Evolutionary conservation across 2,329 filamentous ascomycete genomes (phyloP).

Genomic region (Drechslera avenae): DNA sequence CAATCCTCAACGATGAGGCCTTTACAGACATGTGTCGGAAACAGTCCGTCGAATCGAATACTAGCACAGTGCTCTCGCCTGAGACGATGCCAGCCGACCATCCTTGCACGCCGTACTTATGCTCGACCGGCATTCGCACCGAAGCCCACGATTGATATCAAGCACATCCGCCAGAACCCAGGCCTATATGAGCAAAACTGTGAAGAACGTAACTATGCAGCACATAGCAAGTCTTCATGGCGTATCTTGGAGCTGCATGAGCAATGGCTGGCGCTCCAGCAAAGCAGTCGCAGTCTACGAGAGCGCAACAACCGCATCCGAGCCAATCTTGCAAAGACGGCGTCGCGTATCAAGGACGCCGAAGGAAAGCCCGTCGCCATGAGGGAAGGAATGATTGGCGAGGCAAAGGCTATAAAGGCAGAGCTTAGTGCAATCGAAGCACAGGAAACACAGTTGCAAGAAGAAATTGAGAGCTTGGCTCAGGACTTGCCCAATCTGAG

Average conservation of each 20-base stretch:
- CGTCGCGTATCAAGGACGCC: slow-evolving; percentile 30
- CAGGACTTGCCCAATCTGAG: slow-evolving; percentile 86
- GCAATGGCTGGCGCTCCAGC: slow-evolving; percentile 58
- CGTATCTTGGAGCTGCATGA: slow-evolving; percentile 59
- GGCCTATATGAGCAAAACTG: slow-evolving; percentile 83
- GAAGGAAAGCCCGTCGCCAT: slow-evolving; percentile 42
- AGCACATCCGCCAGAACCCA: slow-evolving; percentile 85
- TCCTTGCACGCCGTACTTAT: slow-evolving; percentile 50
- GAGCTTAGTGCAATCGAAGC: slow-evolving; percentile 65
- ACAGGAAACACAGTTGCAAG: slow-evolving; percentile 63
- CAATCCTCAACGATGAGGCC: slow-evolving; percentile 12
- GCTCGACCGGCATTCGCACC: slow-evolving; percentile 73
- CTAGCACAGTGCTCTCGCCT: slow-evolving; percentile 3
- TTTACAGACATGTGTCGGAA: slow-evolving; percentile 22
- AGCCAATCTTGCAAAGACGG: slow-evolving; percentile 55
- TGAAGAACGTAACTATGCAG: slow-evolving; percentile 78
- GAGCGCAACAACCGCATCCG: slow-evolving; percentile 70
- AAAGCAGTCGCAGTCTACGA: slow-evolving; percentile 64
- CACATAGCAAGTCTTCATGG: slow-evolving; percentile 58
- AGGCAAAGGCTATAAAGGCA: slow-evolving; percentile 69
- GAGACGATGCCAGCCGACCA: slow-evolving; percentile 19
- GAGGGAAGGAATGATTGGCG: slow-evolving; percentile 62
- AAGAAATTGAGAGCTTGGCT: slow-evolving; percentile 75
- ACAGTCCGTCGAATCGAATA: slow-evolving; percentile 19
- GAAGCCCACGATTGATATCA: slow-evolving; percentile 80